These are phyloP conservation scores for Phytophthora chlamydospora DNA, from an alignment of 352 stramenopile genomes.

Conservation along the genomic window DNA sequence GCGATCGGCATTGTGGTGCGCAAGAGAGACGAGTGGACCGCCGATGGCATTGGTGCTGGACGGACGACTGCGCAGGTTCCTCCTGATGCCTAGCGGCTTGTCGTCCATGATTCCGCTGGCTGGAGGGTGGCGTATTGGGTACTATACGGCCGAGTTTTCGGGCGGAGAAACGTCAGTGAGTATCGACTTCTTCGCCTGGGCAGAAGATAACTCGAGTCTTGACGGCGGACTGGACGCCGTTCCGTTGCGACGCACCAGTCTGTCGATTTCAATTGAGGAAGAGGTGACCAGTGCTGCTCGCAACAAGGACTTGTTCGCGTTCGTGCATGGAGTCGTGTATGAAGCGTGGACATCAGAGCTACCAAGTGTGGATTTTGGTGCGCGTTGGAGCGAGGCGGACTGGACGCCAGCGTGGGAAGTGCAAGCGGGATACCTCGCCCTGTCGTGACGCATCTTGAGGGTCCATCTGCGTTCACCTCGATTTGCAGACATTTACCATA, in stretches of 20 bases:
- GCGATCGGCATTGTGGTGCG: conserved; percentile 10
- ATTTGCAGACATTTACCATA: too few relatives aligned
- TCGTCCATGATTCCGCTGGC: conserved; percentile 2
- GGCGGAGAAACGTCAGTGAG: neutral
- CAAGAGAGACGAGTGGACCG: neutral
- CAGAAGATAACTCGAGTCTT: neutral
- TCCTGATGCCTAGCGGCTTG: conserved; percentile 2
- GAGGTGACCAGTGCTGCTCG: neutral
- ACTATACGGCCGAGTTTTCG: conserved; percentile 3
- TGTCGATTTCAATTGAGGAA: conserved; percentile 6
- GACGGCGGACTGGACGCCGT: neutral
- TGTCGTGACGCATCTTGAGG: too few relatives aligned
- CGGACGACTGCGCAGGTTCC: conserved; percentile 3
- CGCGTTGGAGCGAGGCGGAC: too few relatives aligned
- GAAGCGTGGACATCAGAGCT: too few relatives aligned
- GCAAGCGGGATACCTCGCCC: too few relatives aligned
- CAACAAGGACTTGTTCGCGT: neutral
- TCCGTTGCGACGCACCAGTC: neutral
- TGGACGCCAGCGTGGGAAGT: too few relatives aligned
- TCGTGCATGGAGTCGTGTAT: conserved; percentile 2
- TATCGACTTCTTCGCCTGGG: conserved; percentile 5
- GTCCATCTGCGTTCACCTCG: too few relatives aligned
- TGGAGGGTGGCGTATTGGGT: conserved; percentile 4
- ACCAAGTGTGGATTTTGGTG: too few relatives aligned
- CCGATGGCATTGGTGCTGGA: conserved; percentile 18